Evolutionary conservation across 106 monocot genomes (phyloP), one percentile per base, ranked within the genome.

Genomic region (Dioscorea alata): DNA sequence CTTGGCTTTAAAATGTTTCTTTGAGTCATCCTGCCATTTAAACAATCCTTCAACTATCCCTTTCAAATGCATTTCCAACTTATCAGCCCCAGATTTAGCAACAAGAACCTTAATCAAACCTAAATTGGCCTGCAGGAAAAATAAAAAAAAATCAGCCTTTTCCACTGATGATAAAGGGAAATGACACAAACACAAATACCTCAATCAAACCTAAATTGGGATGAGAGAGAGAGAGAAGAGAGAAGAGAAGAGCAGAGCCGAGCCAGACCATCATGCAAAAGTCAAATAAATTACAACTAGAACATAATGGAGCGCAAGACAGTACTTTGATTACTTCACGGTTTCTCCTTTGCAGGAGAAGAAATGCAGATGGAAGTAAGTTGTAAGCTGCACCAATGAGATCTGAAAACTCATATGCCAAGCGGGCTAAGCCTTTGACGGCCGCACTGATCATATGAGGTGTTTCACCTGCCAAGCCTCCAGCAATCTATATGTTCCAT

Each of bases 371-470:
- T 54, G 97, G 97, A 19, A 97, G 97, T 57, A 97, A 65, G 57
- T 65, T 97, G 72, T 85, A 97, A 62, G 97, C 89, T 64, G 76
- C 61, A 73, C 60, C 72, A 61, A 97, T 71, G 20, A 97, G 92
- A 84, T 97, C 97, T n/a, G 97, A 92, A 69, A 97, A 97, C 76
- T 97, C 97, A 77, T 97, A 97, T 24, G 89, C 77, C 73, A 97
- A 74, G 50, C 97, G 89, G 71, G 92, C 97, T 60, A 97, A 75
- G 62, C 92, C 92, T 81, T 82, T 92, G 50, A 92, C 74, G 13
- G 89, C 84, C 59, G 97, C 97, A 89, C 97, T 92, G 63, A 92
- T 84, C 85, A 90, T 87, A 60, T 87, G 80, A 28, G 97, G 92
- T 50, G 80, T 87, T 80, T 92, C 80, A 73, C 84, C 71, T 73